Evolutionary conservation across 2,329 filamentous ascomycete species (phyloP).

Genomic region (Endothia cerciana): DNA sequence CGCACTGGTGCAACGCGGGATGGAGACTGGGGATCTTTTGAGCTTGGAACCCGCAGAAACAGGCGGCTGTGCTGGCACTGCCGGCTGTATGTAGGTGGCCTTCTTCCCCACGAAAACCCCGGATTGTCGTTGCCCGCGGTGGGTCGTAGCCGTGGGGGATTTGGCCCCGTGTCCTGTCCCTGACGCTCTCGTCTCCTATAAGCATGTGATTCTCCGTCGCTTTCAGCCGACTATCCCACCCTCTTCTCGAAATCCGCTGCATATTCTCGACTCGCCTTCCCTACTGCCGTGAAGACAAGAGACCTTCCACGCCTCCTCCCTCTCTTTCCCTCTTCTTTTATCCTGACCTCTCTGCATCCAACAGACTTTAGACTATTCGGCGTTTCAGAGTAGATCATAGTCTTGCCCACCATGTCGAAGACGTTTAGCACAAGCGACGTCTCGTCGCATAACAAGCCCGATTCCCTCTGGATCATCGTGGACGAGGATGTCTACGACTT

Average conservation of each 20-base stretch:
- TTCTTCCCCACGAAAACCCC: neutral
- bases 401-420: conserved; percentile 72
- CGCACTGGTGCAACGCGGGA: conserved; percentile 20
- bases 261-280: neutral
- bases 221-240: conserved; percentile 1
- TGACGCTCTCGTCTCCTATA: conserved; percentile 6
- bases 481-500: conserved; percentile 96
- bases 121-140: neutral
- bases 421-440: conserved; percentile 85
- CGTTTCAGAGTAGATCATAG: neutral
- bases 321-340: conserved; percentile 14
- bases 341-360: conserved; percentile 11
- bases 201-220: conserved; percentile 17
- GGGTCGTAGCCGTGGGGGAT: neutral
- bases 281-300: neutral
- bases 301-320: neutral
- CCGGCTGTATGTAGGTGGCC: neutral
- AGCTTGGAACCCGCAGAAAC: conserved; percentile 6
- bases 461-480: conserved; percentile 86
- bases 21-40: too few relatives aligned
- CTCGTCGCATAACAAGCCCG: conserved; percentile 85
- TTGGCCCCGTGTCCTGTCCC: neutral
- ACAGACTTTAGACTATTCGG: conserved; percentile 9
- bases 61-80: neutral
- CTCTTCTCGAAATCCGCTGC: neutral